Evolutionary conservation across 2,329 filamentous ascomycete genomes (phyloP).

Genomic region (Ophiocordyceps camponoti-rufipedis): DNA sequence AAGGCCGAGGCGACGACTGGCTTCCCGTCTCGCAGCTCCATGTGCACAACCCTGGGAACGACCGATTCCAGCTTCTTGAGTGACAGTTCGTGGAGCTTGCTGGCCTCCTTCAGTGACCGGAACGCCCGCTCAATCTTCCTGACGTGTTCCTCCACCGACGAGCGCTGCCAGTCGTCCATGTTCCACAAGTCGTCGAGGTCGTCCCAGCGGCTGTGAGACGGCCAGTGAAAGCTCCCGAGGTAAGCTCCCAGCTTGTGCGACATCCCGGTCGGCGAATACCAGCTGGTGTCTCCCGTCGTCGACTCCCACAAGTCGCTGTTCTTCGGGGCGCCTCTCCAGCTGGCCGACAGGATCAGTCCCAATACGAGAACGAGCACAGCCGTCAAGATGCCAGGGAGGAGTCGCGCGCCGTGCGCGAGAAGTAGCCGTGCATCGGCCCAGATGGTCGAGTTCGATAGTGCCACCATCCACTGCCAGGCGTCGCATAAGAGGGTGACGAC

Average conservation of each 20-base stretch:
- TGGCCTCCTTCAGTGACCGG: conserved; percentile 10
- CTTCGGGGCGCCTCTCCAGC: not conserved
- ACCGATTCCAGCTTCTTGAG: conserved; percentile 25
- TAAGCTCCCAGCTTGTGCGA: conserved; percentile 6
- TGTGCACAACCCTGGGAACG: conserved; percentile 38
- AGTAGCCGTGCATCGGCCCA: conserved; percentile 2
- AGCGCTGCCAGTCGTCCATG: conserved; percentile 2
- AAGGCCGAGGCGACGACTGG: conserved; percentile 40
- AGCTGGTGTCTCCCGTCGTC: not conserved
- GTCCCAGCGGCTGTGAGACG: conserved; percentile 6
- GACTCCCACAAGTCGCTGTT: conserved; percentile 3
- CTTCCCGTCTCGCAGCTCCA: conserved; percentile 33
- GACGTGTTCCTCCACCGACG: conserved; percentile 7
- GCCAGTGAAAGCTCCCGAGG: conserved; percentile 11
- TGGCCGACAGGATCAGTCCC: conserved; percentile 1
- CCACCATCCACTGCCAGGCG: conserved; percentile 6
- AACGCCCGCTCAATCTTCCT: conserved; percentile 13
- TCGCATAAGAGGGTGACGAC: conserved; percentile 8
- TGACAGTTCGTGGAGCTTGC: conserved; percentile 17
- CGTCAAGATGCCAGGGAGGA: conserved; percentile 2
- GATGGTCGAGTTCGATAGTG: conserved; percentile 3
- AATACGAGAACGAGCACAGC: conserved; percentile 2
- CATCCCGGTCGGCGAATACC: conserved; percentile 2
- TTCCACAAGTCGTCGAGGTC: conserved; percentile 5
- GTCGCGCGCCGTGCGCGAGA: conserved; percentile 1